Evolutionary conservation across 2,329 filamentous ascomycete genomes (phyloP).

Genomic region (Knoxdaviesia capensis): DNA sequence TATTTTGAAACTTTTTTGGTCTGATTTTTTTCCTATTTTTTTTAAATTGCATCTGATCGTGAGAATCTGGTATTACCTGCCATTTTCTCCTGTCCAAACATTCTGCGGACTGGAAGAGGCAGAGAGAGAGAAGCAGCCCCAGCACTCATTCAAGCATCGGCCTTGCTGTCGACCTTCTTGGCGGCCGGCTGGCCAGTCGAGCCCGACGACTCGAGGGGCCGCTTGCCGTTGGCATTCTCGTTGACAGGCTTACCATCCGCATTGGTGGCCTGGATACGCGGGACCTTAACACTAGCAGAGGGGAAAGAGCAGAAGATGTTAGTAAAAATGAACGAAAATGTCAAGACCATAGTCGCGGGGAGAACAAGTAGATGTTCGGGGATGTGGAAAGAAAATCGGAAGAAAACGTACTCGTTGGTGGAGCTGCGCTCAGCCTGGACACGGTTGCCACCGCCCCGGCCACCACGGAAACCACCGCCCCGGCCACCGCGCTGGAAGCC

Average conservation of each 20-base stretch:
- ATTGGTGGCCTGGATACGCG: constrained; percentile 25
- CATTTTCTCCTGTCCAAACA: too few species aligned
- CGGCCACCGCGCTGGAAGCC: constrained; percentile 16
- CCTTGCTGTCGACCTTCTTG: constrained; percentile 42
- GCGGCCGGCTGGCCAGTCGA: constrained; percentile 21
- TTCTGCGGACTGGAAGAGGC: too few species aligned
- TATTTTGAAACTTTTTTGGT: too few species aligned
- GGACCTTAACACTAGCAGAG: constrained; percentile 13
- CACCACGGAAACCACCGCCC: constrained; percentile 22
- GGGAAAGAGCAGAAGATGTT: not conserved
- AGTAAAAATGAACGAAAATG: constrained; percentile 2
- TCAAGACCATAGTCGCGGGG: not conserved
- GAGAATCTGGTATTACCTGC: too few species aligned
- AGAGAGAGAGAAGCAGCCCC: too few species aligned
- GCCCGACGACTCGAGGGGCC: constrained; percentile 30
- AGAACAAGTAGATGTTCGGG: not conserved
- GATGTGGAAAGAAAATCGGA: not conserved
- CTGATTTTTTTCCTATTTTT: too few species aligned
- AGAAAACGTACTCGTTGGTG: constrained; percentile 13
- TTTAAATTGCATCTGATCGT: too few species aligned
- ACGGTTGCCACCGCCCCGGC: constrained; percentile 17
- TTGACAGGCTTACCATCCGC: constrained; percentile 14
- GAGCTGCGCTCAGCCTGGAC: constrained; percentile 12
- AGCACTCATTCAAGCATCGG: constrained; percentile 8
- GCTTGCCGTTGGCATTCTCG: constrained; percentile 25